These are phyloP conservation scores for Plasmopara halstedii DNA, from an alignment of 352 stramenopile species.

Conservation along the genomic window DNA sequence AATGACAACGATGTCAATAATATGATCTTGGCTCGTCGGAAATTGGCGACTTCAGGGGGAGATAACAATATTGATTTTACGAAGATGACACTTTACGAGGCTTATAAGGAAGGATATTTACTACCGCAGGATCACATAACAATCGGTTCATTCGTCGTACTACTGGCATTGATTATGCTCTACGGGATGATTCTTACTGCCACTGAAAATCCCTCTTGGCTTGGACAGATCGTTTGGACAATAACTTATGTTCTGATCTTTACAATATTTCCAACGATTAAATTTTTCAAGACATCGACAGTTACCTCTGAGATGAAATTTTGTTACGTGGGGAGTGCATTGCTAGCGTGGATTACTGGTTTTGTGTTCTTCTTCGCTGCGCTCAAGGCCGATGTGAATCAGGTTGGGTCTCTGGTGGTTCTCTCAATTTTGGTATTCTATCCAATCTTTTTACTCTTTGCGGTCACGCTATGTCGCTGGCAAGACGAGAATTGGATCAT, in stretches of 20 bases:
- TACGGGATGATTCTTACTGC: conserved; percentile 60
- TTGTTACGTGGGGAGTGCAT: conserved; percentile 39
- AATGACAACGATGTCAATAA: conserved; percentile 10
- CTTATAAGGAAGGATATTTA: conserved; percentile 59
- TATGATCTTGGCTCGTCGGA: conserved; percentile 17
- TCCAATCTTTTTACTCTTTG: conserved; percentile 65
- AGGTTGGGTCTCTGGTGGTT: conserved; percentile 65
- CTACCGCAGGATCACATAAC: conserved; percentile 72
- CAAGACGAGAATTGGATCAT: conserved; percentile 62
- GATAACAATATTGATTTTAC: conserved; percentile 44
- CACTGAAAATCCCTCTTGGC: conserved; percentile 55
- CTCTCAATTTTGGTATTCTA: conserved; percentile 75
- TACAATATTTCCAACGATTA: conserved; percentile 59
- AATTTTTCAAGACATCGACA: conserved; percentile 67
- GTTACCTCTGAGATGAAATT: conserved; percentile 53
- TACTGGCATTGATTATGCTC: conserved; percentile 52
- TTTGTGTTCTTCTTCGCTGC: conserved; percentile 66
- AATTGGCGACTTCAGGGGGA: conserved; percentile 5
- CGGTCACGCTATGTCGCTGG: conserved; percentile 71
- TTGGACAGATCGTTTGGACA: conserved; percentile 72
- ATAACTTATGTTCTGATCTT: conserved; percentile 56
- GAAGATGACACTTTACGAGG: conserved; percentile 68
- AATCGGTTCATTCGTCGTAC: conserved; percentile 42
- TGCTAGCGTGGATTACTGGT: conserved; percentile 59
- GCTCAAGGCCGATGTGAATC: conserved; percentile 50